phyloP scores from a whole-genome alignment of 768 basidiomycete genomes.

The Scleroderma bovista region DNA sequence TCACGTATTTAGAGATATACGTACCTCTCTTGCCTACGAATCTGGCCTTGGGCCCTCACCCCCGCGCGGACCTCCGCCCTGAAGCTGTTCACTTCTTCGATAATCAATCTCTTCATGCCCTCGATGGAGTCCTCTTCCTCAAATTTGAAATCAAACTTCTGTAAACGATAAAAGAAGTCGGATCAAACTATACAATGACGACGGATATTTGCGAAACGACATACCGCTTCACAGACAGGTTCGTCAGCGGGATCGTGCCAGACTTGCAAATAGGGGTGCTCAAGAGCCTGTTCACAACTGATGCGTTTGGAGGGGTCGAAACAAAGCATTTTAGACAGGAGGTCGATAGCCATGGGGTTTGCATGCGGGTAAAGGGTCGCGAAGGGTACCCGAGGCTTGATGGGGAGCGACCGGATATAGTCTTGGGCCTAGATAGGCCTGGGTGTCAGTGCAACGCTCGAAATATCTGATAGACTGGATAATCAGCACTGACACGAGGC shows the following conservation, averaged over 20 bases:
- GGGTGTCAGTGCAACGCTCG: not conserved
- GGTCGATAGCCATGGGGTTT: slow-evolving; percentile 90
- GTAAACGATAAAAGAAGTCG: slow-evolving; percentile 3
- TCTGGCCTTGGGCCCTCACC: slow-evolving; percentile 63
- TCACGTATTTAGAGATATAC: not conserved
- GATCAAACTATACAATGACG: not conserved
- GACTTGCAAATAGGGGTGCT: slow-evolving; percentile 91
- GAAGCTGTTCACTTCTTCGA: slow-evolving; percentile 88
- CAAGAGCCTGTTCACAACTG: slow-evolving; percentile 91
- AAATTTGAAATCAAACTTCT: slow-evolving; percentile 95
- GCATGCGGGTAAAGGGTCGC: slow-evolving; percentile 89
- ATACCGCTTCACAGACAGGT: slow-evolving; percentile 73
- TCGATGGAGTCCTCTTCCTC: slow-evolving; percentile 96
- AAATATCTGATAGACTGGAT: not conserved
- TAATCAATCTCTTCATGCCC: slow-evolving; percentile 94
- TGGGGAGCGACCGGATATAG: slow-evolving; percentile 96
- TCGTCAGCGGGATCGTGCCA: slow-evolving; percentile 99
- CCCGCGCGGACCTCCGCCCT: slow-evolving; percentile 87
- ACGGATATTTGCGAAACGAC: slow-evolving; percentile 15
- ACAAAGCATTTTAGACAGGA: slow-evolving; percentile 85
- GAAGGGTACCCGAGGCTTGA: slow-evolving; percentile 92
- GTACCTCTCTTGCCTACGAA: slow-evolving; percentile 74
- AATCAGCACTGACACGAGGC: slow-evolving; percentile 60
- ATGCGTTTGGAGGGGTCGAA: slow-evolving; percentile 97
- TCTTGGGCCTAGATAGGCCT: slow-evolving; percentile 75